These are phyloP conservation scores for Tremellales sp. DNA, from an alignment of 1,284 basidiomycete genomes.

Conservation along the genomic window DNA sequence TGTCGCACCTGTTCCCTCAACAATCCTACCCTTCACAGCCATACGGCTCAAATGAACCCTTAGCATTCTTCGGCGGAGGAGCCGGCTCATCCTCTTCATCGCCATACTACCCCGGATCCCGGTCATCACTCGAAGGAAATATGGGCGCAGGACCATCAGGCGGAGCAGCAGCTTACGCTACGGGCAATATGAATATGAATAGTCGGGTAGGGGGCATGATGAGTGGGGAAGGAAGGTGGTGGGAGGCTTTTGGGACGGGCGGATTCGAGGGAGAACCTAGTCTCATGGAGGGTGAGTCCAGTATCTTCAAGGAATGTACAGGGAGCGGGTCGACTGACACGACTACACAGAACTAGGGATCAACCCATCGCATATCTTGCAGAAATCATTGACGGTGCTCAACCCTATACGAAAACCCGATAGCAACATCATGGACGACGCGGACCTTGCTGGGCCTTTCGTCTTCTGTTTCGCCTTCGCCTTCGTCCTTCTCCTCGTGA, in stretches of 20 bases:
- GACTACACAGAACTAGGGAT: slow-evolving; percentile 81
- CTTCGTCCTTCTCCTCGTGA: slow-evolving; percentile 79
- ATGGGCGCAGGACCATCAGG: slow-evolving; percentile 16
- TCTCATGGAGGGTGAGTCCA: slow-evolving; percentile 73
- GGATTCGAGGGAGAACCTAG: slow-evolving; percentile 94
- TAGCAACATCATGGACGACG: slow-evolving; percentile 98
- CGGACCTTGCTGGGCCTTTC: slow-evolving; percentile 93
- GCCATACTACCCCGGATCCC: slow-evolving; percentile 27
- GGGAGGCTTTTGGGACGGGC: slow-evolving; percentile 91
- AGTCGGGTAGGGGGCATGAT: slow-evolving; percentile 60
- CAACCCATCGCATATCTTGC: slow-evolving; percentile 91
- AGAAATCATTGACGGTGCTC: slow-evolving; percentile 90
- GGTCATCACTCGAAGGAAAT: slow-evolving; percentile 26
- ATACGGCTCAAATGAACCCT: slow-evolving; percentile 23
- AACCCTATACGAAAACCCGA: slow-evolving; percentile 86
- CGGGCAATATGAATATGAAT: slow-evolving; percentile 32
- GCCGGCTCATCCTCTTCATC: slow-evolving; percentile 15
- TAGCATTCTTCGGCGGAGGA: slow-evolving; percentile 39
- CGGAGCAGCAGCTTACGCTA: slow-evolving; percentile 11
- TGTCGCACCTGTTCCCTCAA: slow-evolving; percentile 23
- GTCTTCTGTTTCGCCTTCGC: slow-evolving; percentile 92
- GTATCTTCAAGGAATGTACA: not conserved
- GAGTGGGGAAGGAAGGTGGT: slow-evolving; percentile 70
- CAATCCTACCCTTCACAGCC: slow-evolving; percentile 21
- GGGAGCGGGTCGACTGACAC: not conserved